phyloP scores from a whole-genome alignment of 139 green algal species.

The Astrephomene gubernaculifera region DNA sequence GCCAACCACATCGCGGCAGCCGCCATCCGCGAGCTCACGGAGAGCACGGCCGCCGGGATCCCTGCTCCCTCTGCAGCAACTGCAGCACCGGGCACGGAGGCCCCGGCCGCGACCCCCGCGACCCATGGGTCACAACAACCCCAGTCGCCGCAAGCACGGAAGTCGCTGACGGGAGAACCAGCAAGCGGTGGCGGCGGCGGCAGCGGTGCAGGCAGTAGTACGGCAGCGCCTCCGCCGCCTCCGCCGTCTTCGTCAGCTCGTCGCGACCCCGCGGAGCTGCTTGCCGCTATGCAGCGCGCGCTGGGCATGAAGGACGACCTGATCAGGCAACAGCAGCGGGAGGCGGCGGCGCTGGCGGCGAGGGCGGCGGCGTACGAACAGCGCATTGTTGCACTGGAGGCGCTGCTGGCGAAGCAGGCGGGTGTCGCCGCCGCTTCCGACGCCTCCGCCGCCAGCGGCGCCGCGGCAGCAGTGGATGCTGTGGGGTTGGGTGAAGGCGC shows the following conservation, averaged over 20 bases:
- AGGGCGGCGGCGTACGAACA: conserved; percentile 48
- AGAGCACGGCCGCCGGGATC: no score
- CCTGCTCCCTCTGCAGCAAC: not conserved
- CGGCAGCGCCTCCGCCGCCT: not conserved
- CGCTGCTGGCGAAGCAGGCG: conserved; percentile 10
- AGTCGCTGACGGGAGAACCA: not conserved
- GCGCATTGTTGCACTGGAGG: conserved; percentile 51
- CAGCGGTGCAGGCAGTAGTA: not conserved
- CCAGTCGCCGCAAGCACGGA: not conserved
- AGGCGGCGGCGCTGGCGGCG: conserved; percentile 12
- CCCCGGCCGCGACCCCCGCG: not conserved
- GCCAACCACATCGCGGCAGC: conserved; percentile 57
- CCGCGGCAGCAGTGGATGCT: not conserved
- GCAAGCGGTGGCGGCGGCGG: not conserved
- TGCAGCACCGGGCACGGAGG: not conserved
- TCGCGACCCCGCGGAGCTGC: conserved; percentile 36
- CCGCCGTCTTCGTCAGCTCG: conserved; percentile 46
- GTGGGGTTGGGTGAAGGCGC: not conserved
- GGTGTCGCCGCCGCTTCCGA: not conserved
- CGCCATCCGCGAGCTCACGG: conserved; percentile 46
- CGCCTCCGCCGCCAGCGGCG: not conserved
- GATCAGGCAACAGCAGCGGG: conserved; percentile 41
- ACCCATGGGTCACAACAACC: not conserved
- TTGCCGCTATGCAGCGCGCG: conserved; percentile 57
- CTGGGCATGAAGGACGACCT: conserved; percentile 73